phyloP scores from a whole-genome alignment of 306 rosid species.

The Vigna reflexopilosa region DNA sequence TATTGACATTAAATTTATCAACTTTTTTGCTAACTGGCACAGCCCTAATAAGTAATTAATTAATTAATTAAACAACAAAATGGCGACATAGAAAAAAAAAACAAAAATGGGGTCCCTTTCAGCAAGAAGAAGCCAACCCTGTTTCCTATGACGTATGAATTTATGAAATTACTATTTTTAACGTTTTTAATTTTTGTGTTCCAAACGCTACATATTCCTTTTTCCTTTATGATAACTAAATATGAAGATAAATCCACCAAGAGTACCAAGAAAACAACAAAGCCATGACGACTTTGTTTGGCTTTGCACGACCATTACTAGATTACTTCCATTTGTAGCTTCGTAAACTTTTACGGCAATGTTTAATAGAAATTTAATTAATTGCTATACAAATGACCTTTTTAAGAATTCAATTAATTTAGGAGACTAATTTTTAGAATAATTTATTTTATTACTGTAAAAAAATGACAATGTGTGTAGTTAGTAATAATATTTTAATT shows the following conservation, averaged over 20 bases:
- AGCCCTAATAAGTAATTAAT: constrained; percentile 20
- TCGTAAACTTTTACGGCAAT: no score
- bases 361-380: no score
- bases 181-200: constrained; percentile 7
- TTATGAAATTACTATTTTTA: background rate
- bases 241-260: constrained; percentile 2
- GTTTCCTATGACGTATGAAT: constrained; percentile 29
- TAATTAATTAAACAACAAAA: constrained; percentile 33
- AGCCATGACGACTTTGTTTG: constrained; percentile 19
- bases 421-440: no score
- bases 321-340: no score
- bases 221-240: background rate
- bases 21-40: background rate
- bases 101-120: constrained; percentile 41
- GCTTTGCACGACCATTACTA: background rate
- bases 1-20: no score
- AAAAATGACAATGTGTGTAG: no score
- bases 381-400: no score
- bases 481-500: no score
- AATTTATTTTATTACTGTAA: no score
- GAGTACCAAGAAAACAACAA: constrained; percentile 11
- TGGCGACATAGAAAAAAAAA: constrained; percentile 40
- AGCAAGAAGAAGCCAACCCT: constrained; percentile 13
- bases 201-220: background rate
- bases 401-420: no score